A percentile compares a stretch with the other conserved stretches of the same genome.
These are phyloP conservation scores for Calonectria pseudoreteaudii DNA, from an alignment of 2,329 filamentous ascomycete species.

Conservation along the genomic window DNA sequence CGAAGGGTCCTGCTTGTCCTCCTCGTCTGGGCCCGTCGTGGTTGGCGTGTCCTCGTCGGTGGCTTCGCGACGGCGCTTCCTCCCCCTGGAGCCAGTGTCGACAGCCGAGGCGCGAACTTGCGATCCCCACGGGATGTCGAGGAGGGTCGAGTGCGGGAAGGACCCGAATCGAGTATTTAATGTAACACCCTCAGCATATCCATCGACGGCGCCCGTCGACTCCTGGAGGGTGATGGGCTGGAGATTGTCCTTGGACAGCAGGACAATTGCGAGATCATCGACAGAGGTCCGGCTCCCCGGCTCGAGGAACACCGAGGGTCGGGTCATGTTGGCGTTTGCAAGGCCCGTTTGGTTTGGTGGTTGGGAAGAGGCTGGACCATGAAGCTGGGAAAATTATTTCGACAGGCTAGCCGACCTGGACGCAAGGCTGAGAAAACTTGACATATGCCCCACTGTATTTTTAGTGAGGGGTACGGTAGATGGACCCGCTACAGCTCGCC, in stretches of 20 bases:
- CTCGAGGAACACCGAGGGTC: slow-evolving; percentile 81
- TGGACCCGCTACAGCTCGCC: slow-evolving; percentile 10
- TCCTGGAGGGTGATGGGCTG: slow-evolving; percentile 78
- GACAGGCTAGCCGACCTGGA: slow-evolving; percentile 11
- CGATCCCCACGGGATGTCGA: slow-evolving; percentile 88
- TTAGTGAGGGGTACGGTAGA: slow-evolving; percentile 29
- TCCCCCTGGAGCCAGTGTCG: slow-evolving; percentile 89
- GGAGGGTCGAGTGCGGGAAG: slow-evolving; percentile 82
- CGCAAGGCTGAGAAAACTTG: slow-evolving; percentile 26
- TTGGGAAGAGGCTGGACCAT: slow-evolving; percentile 3
- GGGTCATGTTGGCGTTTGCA: slow-evolving; percentile 47
- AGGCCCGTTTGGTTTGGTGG: slow-evolving; percentile 3
- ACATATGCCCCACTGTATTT: slow-evolving; percentile 14
- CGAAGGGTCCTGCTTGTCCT: slow-evolving; percentile 46
- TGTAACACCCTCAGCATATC: slow-evolving; percentile 81
- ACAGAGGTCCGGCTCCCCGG: slow-evolving; percentile 72
- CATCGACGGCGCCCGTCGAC: slow-evolving; percentile 72
- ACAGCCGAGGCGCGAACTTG: slow-evolving; percentile 91
- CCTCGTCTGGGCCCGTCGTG: slow-evolving; percentile 50
- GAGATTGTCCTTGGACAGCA: slow-evolving; percentile 88
- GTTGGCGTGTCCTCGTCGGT: slow-evolving; percentile 57
- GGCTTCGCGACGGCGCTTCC: slow-evolving; percentile 69
- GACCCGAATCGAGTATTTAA: slow-evolving; percentile 96
- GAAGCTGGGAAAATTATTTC: slow-evolving; percentile 29
- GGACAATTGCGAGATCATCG: slow-evolving; percentile 82